Base-by-base conservation (phyloP, 1,139 yeast genomes). In the Hemisphaericaspora lyxosophila region DNA sequence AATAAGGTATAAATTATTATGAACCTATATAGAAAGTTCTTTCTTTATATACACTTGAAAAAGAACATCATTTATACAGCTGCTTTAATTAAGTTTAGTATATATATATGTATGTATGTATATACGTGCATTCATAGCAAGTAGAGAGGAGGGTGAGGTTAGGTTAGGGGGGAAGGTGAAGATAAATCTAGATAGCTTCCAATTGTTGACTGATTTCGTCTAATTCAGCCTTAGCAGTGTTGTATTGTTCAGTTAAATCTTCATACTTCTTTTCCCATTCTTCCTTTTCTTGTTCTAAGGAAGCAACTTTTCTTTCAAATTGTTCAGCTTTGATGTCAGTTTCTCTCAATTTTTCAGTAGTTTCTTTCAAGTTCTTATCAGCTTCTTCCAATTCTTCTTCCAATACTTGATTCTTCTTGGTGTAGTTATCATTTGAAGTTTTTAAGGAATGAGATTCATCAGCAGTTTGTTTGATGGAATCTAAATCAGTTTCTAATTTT, bases 311-410 rank as follows among this genome's bases (percentile, higher is more conserved):
- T 72, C 96, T 87, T 71, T 90, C 97, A 67, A 89, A 80, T 70
- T 88, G 96, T 70, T 94, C 98, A 49, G 95, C 95, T 73, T 89
- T 88, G 71, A 94, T 82, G 60, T 94, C 99, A 45, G 96, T 83
- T 64, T 88, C 96, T 67, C 97, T 88, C 64, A 90, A 79, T 74
- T 89, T 88, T 59, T 85, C 90, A 50, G 96, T 88, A 49, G 97
- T 87, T 65, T 87, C 95, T 70, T 89, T 86, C 75, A 89, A 78
- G 73, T 86, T 85, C 63, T 82, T 80, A 67, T 92, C 97, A 44
- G 95, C 85, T 60, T 80, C 85, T 71, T 92, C 99, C 61, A 92
- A 77, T 64, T 90, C 96, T 40, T 86, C 94, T 70, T 94, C 98
- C 65, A 92, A 80, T 57, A 83, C 82, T 59, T 86, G 86, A 66